A percentile compares a stretch with the other conserved stretches of the same genome.
Evolutionary conservation across 805 yeast species (phyloP).

Genomic region (Starmerella sp.): DNA sequence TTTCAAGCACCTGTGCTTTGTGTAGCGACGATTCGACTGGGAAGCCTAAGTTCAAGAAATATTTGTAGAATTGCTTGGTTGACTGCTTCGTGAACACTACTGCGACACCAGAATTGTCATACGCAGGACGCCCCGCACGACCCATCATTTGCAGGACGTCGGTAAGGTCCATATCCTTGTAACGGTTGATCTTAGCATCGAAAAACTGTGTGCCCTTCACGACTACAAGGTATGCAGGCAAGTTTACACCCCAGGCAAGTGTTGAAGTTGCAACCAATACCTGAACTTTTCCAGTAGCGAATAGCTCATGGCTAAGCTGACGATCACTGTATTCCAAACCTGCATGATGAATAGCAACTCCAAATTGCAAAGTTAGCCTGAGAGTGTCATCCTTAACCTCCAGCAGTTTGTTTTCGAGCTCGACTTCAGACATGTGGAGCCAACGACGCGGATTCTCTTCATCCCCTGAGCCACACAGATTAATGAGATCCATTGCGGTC

Average conservation of each 20-base stretch:
- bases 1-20: constrained; percentile 47
- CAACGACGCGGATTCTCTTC: constrained; percentile 60
- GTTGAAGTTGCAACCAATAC: constrained; percentile 71
- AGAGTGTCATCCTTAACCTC: constrained; percentile 76
- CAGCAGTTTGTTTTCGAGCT: constrained; percentile 39
- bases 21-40: constrained; percentile 75
- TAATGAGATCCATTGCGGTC: constrained; percentile 68
- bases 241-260: constrained; percentile 76
- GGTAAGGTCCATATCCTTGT: constrained; percentile 70
- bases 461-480: constrained; percentile 49
- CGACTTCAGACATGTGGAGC: constrained; percentile 52
- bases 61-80: constrained; percentile 65
- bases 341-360: constrained; percentile 75
- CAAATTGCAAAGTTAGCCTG: constrained; percentile 59
- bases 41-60: constrained; percentile 65
- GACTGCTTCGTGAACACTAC: constrained; percentile 66
- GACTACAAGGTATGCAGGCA: constrained; percentile 69
- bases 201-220: constrained; percentile 66
- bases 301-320: constrained; percentile 55
- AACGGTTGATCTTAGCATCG: constrained; percentile 48
- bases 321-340: constrained; percentile 68
- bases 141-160: constrained; percentile 82
- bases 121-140: constrained; percentile 74
- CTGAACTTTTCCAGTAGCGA: constrained; percentile 61
- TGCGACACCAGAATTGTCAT: constrained; percentile 66